phyloP scores from a whole-genome alignment of 371 early-diverging fungal genomes.

The Rhizopus sp. region DNA sequence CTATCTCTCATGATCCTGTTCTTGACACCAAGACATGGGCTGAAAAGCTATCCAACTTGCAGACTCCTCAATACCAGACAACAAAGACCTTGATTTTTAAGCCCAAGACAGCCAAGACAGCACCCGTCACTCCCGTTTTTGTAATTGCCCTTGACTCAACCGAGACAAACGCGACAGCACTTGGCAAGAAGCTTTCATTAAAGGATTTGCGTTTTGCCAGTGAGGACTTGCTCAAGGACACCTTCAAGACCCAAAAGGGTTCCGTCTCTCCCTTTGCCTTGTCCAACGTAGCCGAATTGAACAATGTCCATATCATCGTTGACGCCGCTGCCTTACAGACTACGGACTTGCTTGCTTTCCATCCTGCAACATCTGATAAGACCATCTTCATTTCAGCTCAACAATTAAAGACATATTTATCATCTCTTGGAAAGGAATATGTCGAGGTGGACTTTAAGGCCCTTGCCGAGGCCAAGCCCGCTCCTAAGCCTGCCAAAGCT shows the following conservation, averaged over 20 bases:
- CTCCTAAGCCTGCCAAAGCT: constrained; percentile 34
- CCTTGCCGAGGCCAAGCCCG: constrained; percentile 45
- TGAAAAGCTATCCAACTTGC: constrained; percentile 34
- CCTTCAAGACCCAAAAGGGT: constrained; percentile 60
- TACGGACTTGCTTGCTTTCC: constrained; percentile 57
- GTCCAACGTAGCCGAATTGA: constrained; percentile 52
- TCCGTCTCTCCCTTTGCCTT: constrained; percentile 67
- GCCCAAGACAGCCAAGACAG: constrained; percentile 73
- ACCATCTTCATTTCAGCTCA: constrained; percentile 59
- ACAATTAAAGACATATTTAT: constrained; percentile 50
- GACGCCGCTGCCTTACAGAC: constrained; percentile 47
- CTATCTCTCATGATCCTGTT: constrained; percentile 56
- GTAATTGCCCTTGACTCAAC: constrained; percentile 62
- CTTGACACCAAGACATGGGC: constrained; percentile 59
- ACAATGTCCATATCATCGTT: constrained; percentile 58
- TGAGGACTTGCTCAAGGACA: constrained; percentile 57
- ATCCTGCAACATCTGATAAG: constrained; percentile 54
- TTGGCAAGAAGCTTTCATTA: constrained; percentile 61
- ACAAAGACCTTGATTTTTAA: constrained; percentile 73
- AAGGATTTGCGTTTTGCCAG: constrained; percentile 74
- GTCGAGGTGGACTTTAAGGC: constrained; percentile 49
- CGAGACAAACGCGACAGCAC: constrained; percentile 52
- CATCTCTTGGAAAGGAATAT: constrained; percentile 37
- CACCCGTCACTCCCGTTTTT: constrained; percentile 62
- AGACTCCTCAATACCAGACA: constrained; percentile 22